Percentiles rank a stretch among this genome's conserved stretches.
Conservation (phyloP, 768 basidiomycete genomes). For the Punctularia strigosozonata region DNA sequence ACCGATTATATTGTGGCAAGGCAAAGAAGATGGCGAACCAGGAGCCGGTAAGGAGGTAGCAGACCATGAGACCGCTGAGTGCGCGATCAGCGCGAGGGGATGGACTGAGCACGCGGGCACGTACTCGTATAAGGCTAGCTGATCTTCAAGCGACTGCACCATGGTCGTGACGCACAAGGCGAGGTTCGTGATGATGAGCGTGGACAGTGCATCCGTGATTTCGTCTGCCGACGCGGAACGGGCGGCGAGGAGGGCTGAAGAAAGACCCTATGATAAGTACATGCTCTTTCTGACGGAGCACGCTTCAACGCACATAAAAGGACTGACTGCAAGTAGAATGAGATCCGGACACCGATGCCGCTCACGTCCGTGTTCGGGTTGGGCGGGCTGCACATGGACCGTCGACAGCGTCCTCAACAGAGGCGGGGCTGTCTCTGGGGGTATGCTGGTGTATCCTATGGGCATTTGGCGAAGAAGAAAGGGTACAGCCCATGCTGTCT, state of each 20-base stretch:
- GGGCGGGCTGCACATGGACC: too few relatives aligned
- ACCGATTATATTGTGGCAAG: conserved; percentile 2
- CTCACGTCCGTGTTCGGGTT: conserved; percentile 3
- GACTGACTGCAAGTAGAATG: conserved; percentile 5
- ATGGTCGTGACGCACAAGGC: conserved; percentile 3
- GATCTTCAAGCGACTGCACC: conserved; percentile 1
- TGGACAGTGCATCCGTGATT: conserved; percentile 2
- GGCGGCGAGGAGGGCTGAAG: conserved; percentile 2
- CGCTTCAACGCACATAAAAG: conserved; percentile 3
- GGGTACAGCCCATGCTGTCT: too few relatives aligned
- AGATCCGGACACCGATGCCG: conserved; percentile 6
- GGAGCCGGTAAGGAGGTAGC: conserved; percentile 4
- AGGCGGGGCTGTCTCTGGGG: too few relatives aligned
- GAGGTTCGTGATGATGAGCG: conserved; percentile 4
- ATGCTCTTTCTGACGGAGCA: too few relatives aligned
- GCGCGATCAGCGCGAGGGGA: neutral
- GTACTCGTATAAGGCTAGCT: conserved; percentile 5
- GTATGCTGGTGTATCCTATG: too few relatives aligned
- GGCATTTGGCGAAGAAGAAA: too few relatives aligned
- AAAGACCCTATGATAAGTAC: neutral
- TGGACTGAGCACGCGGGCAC: neutral
- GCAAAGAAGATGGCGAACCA: conserved; percentile 3
- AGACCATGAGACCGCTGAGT: conserved; percentile 3
- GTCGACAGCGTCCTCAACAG: too few relatives aligned
- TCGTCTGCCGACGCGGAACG: conserved; percentile 2